Evolutionary conservation across 2,329 filamentous ascomycete species (phyloP).

Genomic region (Camillea tinctor): DNA sequence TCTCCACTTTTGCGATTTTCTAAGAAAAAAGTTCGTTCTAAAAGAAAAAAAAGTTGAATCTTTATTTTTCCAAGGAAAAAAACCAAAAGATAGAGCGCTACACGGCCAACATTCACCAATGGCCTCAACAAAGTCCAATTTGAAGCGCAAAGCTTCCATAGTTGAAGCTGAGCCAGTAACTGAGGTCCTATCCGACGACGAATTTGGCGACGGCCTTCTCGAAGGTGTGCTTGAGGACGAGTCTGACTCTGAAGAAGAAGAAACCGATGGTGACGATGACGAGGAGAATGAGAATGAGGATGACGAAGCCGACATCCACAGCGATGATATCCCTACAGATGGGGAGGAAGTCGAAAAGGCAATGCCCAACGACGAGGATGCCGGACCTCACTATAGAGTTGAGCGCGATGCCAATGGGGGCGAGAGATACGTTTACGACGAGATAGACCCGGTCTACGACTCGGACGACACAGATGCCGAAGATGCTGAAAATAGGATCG

Average conservation of each 20-base stretch:
- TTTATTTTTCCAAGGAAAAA: background rate
- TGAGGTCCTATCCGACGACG: constrained; percentile 57
- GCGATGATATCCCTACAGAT: constrained; percentile 43
- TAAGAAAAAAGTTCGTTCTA: constrained; percentile 7
- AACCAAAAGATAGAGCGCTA: background rate
- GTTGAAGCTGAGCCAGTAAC: constrained; percentile 49
- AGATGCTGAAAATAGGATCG: constrained; percentile 84
- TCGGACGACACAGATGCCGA: constrained; percentile 89
- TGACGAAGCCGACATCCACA: constrained; percentile 42
- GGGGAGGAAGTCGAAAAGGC: constrained; percentile 38
- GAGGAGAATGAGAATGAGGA: constrained; percentile 40
- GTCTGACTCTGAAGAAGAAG: constrained; percentile 30
- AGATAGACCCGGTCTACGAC: constrained; percentile 93
- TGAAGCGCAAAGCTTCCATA: constrained; percentile 66
- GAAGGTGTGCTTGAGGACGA: constrained; percentile 59
- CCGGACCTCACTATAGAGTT: constrained; percentile 51
- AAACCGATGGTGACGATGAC: constrained; percentile 39
- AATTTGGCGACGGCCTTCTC: constrained; percentile 54
- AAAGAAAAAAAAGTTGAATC: background rate
- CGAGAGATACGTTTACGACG: constrained; percentile 85
- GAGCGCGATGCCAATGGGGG: constrained; percentile 87
- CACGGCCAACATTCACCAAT: constrained; percentile 30
- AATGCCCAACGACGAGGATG: constrained; percentile 37
- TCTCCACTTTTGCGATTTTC: constrained; percentile 4
- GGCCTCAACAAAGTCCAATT: constrained; percentile 41